These are phyloP conservation scores for Flaveria linearis DNA, from an alignment of 129 eudicot genomes.

Conservation along the genomic window DNA sequence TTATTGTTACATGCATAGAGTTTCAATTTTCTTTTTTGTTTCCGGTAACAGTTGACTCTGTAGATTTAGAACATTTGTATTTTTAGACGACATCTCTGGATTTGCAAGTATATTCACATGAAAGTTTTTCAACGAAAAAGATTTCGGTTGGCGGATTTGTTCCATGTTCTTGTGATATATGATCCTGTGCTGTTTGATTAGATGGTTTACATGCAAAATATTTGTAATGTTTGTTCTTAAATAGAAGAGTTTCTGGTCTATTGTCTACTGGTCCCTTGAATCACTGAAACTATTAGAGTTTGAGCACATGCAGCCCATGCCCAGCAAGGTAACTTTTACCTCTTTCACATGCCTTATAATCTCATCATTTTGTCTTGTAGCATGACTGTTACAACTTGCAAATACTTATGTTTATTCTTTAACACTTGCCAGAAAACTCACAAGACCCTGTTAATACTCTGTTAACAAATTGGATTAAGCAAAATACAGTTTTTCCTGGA, in stretches of 20 bases:
- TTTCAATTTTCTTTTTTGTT: constrained; percentile 8
- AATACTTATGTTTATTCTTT: not conserved
- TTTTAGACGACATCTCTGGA: constrained; percentile 34
- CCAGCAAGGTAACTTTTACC: not conserved
- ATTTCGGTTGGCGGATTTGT: no score
- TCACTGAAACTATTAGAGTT: not conserved
- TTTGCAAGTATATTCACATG: constrained; percentile 37
- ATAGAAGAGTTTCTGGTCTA: not conserved
- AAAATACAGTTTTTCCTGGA: no score
- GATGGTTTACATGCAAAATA: constrained; percentile 4
- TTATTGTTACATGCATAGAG: constrained; percentile 37
- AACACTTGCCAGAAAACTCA: no score
- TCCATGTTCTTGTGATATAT: no score
- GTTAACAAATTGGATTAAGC: no score
- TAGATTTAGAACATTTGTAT: constrained; percentile 39
- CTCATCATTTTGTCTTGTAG: constrained; percentile 4
- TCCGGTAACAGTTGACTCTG: constrained; percentile 25
- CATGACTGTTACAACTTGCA: not conserved
- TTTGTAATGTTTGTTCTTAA: not conserved
- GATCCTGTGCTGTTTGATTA: not conserved
- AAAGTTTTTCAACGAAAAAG: constrained; percentile 14
- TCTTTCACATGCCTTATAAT: constrained; percentile 14
- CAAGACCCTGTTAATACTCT: no score
- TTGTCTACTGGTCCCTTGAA: not conserved
- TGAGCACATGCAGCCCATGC: constrained; percentile 22